Base-by-base conservation (phyloP, 495 filamentous ascomycete genomes). In the Podospora tetraspora region DNA sequence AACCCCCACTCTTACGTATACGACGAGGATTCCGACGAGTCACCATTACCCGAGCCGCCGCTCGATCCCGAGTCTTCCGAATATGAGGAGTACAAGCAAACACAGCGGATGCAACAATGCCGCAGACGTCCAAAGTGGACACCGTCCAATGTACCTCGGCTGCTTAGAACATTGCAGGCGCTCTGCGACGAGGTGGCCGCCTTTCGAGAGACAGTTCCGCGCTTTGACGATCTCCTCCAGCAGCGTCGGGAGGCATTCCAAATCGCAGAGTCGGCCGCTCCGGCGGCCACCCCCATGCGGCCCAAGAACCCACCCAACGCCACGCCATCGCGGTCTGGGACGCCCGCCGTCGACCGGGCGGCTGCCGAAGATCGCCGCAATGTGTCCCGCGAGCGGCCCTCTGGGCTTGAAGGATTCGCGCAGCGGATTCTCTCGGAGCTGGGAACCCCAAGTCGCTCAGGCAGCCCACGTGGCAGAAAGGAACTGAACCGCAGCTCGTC, bases 171-270 rank as follows among this genome's bases (percentile, higher is more conserved):
- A 29, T 69, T 90, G 10, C 81, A 86, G 66, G 76, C 73, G 3
- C 85, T 96, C 0, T 87, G 89, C 8, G 81, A 85, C 27, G 87
- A 92, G 71, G 83, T 93, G 29, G 79, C 84, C 37, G 78, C 83
- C 3, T 92, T 90, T 79, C 85, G 88, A 57, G 77, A 81, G n/a
- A 86, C 90, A 11, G 82, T 95, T 3, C 87, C 90, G 0, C 87
- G 92, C 30, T 93, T 95, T 72, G 89, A 94, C 67, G 87, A 91
- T 24, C 83, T 93, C 9, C 79, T 95, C 27, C 85, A 90, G 59
- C 90, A 92, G 69, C 88, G 91, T 19, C 87, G 89, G 22, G 85
- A 88, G 64, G 83, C 85, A 1, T 90, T 91, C 72, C 84, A 88
- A 68, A 85, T 87, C 4, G 81, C 85, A 9, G 87, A 81, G 68